These are phyloP conservation scores for Backusella australiensis DNA, from an alignment of 192 early-diverging fungal genomes.

Conservation along the genomic window DNA sequence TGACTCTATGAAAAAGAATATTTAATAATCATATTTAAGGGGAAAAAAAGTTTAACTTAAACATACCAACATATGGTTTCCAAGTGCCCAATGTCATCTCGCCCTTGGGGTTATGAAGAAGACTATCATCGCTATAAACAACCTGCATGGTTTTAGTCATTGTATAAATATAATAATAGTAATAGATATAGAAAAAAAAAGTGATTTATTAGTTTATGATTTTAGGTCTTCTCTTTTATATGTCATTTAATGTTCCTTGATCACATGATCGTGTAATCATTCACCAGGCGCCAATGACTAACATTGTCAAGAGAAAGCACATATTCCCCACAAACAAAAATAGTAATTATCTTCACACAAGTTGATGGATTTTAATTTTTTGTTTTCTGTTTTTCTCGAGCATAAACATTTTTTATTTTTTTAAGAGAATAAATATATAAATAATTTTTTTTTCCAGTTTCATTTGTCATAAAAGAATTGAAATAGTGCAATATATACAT, in stretches of 20 bases:
- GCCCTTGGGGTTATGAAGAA: not conserved
- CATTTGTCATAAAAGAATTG: not conserved
- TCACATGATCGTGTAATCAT: not conserved
- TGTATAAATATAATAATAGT: not conserved
- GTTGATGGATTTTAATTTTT: not conserved
- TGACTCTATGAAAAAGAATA: slow-evolving; percentile 5
- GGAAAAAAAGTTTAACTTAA: not conserved
- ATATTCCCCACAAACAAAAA: not conserved
- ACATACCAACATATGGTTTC: not conserved
- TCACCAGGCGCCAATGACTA: not conserved
- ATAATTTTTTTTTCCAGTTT: not conserved
- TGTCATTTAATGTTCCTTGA: not conserved
- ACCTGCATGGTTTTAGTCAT: slow-evolving; percentile 3
- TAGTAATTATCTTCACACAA: not conserved
- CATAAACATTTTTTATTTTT: not conserved
- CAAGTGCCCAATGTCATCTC: not conserved
- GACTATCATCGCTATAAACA: slow-evolving; percentile 13
- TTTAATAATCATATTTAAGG: not conserved
- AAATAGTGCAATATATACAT: not conserved
- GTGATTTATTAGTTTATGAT: not conserved
- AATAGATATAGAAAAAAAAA: not conserved
- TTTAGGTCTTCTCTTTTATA: not conserved
- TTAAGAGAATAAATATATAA: not conserved
- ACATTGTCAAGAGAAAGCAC: not conserved
- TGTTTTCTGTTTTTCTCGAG: not conserved